Evolutionary conservation across 2,329 filamentous ascomycete species (phyloP), one percentile per base, ranked within the genome.

Genomic region (Fusarium sambucinum): DNA sequence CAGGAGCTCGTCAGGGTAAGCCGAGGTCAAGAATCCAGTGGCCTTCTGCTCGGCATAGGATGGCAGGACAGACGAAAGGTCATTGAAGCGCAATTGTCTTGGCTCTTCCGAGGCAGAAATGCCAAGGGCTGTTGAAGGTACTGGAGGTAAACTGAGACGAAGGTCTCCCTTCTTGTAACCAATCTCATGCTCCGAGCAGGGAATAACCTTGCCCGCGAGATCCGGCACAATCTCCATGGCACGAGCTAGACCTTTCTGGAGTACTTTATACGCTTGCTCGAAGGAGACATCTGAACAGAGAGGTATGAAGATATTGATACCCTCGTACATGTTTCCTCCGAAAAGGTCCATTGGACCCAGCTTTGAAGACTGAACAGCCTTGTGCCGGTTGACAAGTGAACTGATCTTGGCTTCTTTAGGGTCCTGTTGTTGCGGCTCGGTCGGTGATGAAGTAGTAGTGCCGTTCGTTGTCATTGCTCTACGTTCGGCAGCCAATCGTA

Each of bases 161-260:
- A 54, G 29, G 4, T 54, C 40, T 14, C 51, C 51, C 7, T 47
- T 35, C 21, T 54, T 47, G 23, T 47, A 46, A 27, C 40, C 51
- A 1, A 54, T 47, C 21, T 54, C 51, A 10, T 54, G 17, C 40
- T 54, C 51, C 3, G 51, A 54, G 21, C 51, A 54, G 1, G 40
- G 51, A 33, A 54, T 54, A 3, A 54, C 29, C 17, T 54, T 54
- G 3, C 51, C 40, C 10, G 23, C 40, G 4, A 54, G 51, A 33
- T 32, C 23, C 5, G 51, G 40, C 9, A 54, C 17, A 5, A 54
- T 21, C 21, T 54, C 29, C 51, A 54, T 47, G 2, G 51, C 51
- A 6, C 40, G 51, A n/a, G 14, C 40, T 2, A 54, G 40, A 30
- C 40, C 51, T 19, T 3, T 12, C 14, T 54, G 51, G 1, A 54